Base-by-base conservation (phyloP, 2,329 filamentous ascomycete species). In the Ophiosphaerella korrae region DNA sequence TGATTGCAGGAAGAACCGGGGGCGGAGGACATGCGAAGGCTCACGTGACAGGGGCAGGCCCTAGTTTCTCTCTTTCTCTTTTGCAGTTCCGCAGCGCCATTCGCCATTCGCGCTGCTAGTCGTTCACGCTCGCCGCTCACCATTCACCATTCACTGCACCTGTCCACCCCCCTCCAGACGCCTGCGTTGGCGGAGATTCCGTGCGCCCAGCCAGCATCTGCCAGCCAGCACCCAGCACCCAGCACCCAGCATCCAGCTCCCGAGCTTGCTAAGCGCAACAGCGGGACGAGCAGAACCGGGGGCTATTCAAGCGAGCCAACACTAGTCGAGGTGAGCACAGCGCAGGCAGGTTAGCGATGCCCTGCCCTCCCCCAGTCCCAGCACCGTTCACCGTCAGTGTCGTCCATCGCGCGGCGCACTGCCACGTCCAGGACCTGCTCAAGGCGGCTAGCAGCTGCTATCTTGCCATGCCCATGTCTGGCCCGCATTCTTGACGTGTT, bases 371-470 rank as follows among this genome's bases (percentile, higher is more conserved):
- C 43, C 39, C 39, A 32, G 16, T 21, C 26, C 39, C 29, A 42
- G 41, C 41, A 42, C 41, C 41, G 14, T 34, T 34, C 24, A 33
- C 36, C 36, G n/a, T 47, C 42, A 36, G 12, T 16, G n/a, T 36
- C 34, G 34, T 29, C 26, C 11, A 7, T 40, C 26, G 26, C 11
- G 26, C 26, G 7, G 36, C 48, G 53, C 59, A 48, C 60, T 64
- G 62, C 55, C 59, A 62, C 53, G 51, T 52, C 45, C 45, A 45
- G 38, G 46, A 62, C 60, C 57, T 62, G 55, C 62, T 59, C 53
- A 55, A 61, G 41, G 42, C 47, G 59, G 61, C 60, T 61, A 65
- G 62, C 49, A 44, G 42, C 35, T 16, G 43, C 32, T 16, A 12
- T 26, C 16, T 34, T 37, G 31, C n/a, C 26, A 29, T 29, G 26